A percentile compares a stretch with the other conserved stretches of the same genome.
Conservation (phyloP, 768 basidiomycete species). For the Scleroderma bovista region DNA sequence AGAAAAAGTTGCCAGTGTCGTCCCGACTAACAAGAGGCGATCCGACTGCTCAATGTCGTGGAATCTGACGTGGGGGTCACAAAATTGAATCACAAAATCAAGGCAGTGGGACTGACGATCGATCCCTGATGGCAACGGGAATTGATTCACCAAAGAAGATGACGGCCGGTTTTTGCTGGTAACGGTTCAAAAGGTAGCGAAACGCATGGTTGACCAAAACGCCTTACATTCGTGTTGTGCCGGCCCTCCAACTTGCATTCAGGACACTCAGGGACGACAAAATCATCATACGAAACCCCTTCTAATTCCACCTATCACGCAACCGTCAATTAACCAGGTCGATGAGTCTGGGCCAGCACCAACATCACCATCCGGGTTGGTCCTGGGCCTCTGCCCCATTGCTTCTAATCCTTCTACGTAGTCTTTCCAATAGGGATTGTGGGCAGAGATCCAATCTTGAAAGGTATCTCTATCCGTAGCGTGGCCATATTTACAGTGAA, state of each 20-base stretch:
- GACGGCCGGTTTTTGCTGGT: conserved; percentile 73
- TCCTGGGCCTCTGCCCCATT: conserved; percentile 56
- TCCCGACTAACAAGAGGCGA: conserved; percentile 76
- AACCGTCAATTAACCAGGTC: not conserved
- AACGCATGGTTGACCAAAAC: conserved; percentile 9
- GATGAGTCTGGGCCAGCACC: conserved; percentile 17
- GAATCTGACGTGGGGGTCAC: conserved; percentile 36
- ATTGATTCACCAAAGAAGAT: conserved; percentile 93
- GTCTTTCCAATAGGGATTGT: conserved; percentile 77
- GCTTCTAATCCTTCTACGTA: conserved; percentile 60
- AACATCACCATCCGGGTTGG: conserved; percentile 94
- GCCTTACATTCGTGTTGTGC: conserved; percentile 51
- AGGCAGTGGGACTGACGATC: conserved; percentile 50
- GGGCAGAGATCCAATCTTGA: conserved; percentile 63
- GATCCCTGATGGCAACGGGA: conserved; percentile 51
- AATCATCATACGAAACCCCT: conserved; percentile 70
- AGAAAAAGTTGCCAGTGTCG: conserved; percentile 89
- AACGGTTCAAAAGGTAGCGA: not conserved
- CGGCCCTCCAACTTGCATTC: conserved; percentile 56
- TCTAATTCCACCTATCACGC: conserved; percentile 68
- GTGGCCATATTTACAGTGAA: conserved; percentile 75
- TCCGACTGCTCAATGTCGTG: conserved; percentile 53
- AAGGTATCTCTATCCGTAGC: conserved; percentile 59
- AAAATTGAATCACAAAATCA: not conserved
- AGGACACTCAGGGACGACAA: conserved; percentile 75